Evolutionary conservation across 208 protist genomes (phyloP).

Genomic region (Vickermania ingenoplastis): DNA sequence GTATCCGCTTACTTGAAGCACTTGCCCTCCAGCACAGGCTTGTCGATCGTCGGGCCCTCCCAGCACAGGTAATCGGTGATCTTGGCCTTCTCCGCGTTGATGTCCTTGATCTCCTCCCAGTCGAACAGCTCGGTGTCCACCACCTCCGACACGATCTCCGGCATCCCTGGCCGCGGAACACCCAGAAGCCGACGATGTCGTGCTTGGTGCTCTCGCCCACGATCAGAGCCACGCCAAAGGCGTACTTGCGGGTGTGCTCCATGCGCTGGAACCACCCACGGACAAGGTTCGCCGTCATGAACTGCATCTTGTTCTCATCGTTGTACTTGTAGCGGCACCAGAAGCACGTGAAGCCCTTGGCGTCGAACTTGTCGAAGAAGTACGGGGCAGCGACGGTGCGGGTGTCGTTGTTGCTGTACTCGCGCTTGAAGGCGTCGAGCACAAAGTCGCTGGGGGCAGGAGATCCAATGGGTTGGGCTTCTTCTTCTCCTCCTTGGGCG

Average conservation of each 20-base stretch:
- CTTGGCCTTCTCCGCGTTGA: conserved; percentile 53
- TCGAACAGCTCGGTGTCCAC: conserved; percentile 74
- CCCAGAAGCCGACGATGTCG: conserved; percentile 64
- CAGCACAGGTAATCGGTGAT: conserved; percentile 78
- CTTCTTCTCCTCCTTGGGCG: conserved; percentile 42
- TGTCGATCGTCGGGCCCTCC: conserved; percentile 68
- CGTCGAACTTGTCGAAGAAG: conserved; percentile 60
- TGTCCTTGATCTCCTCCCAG: conserved; percentile 60
- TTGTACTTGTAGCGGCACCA: conserved; percentile 79
- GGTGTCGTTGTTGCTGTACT: conserved; percentile 74
- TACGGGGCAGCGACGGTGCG: conserved; percentile 55
- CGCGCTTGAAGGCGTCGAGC: conserved; percentile 65
- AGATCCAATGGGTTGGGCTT: conserved; percentile 59
- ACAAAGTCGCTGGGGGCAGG: conserved; percentile 53
- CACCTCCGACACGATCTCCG: conserved; percentile 59
- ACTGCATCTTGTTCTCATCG: conserved; percentile 71
- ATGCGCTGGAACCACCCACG: conserved; percentile 82
- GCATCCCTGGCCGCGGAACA: conserved; percentile 79
- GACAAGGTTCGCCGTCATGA: conserved; percentile 79
- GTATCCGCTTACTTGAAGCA: conserved; percentile 50
- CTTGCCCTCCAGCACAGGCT: conserved; percentile 65
- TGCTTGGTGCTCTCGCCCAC: conserved; percentile 68
- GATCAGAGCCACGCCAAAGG: conserved; percentile 67
- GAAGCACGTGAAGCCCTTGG: conserved; percentile 59
- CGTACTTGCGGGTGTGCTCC: conserved; percentile 78